Evolutionary conservation across 148 eudicot genomes (phyloP), one percentile per base, ranked within the genome.

Genomic region (Chenopodium berlandieri): DNA sequence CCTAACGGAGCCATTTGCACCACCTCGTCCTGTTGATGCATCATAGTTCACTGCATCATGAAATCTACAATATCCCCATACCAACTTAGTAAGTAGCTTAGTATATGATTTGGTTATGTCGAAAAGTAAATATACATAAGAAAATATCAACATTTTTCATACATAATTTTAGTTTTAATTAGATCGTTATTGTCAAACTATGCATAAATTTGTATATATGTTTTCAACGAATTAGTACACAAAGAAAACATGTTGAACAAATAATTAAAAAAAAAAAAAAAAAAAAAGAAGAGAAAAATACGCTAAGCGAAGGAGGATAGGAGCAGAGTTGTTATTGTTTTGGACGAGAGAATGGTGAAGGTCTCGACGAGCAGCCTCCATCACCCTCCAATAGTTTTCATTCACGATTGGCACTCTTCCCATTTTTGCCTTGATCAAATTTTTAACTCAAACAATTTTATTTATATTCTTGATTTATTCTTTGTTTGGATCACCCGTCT

Each of bases 221-320:
- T 32, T 32, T 32, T 32, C 34, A 32, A 37, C 6, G 44, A 5
- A 37, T 27, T 27, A 0, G 0, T 4, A 37, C 5, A 37, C 6
- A 37, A 37, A 37, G 7, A 37, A 37, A 37, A 37, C 1, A 37
- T 37, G 7, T 37, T 37, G 7, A 37, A 37, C 44, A 37, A 37
- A 37, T 37, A 37, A 37, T 37, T 6, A 4, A n/a, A n/a, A 4
- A 1, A 68, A 22, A 34, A 47, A 31, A 64, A 20, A 0, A 46
- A 32, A 32, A 69, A 56, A 50, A 54, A 52, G 32, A 10, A 4
- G 58, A 31, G 78, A 68, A 31, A 14, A 52, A 22, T 90, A 93
- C 98, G 97, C 94, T 83, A 95, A 85, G 56, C 98, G 97, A 77
- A 93, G 97, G 89, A 95, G 89, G 80, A 92, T 86, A n/a, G 98